phyloP scores from a whole-genome alignment of 202 grass and related monocot genomes.

The Zoysia matrella region DNA sequence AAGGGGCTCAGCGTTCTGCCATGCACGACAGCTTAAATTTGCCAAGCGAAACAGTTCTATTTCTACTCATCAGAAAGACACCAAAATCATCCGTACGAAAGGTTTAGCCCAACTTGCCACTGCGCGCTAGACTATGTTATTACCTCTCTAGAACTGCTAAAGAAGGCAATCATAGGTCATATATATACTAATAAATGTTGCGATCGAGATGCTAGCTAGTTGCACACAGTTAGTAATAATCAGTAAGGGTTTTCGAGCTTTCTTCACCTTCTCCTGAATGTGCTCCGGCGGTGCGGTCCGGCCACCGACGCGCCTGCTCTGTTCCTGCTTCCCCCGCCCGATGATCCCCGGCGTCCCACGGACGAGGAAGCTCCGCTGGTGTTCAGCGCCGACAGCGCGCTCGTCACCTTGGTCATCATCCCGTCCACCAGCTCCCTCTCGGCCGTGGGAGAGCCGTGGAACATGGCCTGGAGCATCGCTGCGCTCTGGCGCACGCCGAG shows the following conservation, averaged over 20 bases:
- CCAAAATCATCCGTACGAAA: conserved; percentile 38
- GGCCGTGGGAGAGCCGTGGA: conserved; percentile 8
- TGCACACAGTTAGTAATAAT: not conserved
- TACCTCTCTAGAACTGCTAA: conserved; percentile 4
- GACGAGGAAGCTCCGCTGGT: not conserved
- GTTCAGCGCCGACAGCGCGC: conserved; percentile 26
- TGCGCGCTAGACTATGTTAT: not conserved
- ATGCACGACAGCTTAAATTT: not conserved
- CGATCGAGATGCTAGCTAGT: conserved; percentile 2
- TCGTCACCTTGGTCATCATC: conserved; percentile 48
- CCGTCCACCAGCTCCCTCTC: conserved; percentile 24
- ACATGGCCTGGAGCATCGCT: conserved; percentile 37
- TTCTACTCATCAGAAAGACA: not conserved
- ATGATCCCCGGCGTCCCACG: not conserved
- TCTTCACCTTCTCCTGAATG: conserved; percentile 53
- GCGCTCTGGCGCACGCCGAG: not conserved
- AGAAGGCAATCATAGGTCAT: not conserved
- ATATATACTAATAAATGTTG: not conserved
- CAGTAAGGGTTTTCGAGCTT: not conserved
- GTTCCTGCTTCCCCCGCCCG: conserved; percentile 7
- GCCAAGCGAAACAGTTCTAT: not conserved
- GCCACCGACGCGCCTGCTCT: not conserved
- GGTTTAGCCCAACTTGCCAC: conserved; percentile 22
- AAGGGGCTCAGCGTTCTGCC: conserved; percentile 59
- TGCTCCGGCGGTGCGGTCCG: conserved; percentile 32